These are phyloP conservation scores for Wickerhamiella siamensis DNA, from an alignment of 805 yeast species.

Conservation along the genomic window DNA sequence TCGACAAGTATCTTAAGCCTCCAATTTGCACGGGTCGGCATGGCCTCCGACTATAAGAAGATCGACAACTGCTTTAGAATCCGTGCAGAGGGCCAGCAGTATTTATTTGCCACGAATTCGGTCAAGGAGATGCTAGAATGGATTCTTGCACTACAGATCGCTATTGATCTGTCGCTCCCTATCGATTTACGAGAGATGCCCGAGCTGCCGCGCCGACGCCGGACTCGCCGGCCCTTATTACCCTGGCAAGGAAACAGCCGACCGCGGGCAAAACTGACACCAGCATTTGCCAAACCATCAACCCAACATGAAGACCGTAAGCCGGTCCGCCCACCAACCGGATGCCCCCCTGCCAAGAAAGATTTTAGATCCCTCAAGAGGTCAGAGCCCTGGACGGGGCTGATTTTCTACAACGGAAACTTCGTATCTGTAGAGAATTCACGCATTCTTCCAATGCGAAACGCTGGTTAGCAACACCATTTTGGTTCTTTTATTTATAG, in stretches of 20 bases:
- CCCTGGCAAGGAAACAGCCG: too few relatives aligned
- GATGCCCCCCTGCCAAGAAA: neutral
- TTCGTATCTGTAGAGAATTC: neutral
- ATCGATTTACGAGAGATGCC: conserved; percentile 59
- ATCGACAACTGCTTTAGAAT: conserved; percentile 36
- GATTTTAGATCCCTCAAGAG: neutral
- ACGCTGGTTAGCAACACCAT: neutral
- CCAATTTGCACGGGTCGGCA: conserved; percentile 72
- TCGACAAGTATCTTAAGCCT: conserved; percentile 38
- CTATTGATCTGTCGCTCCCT: conserved; percentile 69
- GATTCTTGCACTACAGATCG: conserved; percentile 59
- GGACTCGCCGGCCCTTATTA: too few relatives aligned
- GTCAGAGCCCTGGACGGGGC: conserved; percentile 1
- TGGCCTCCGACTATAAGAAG: conserved; percentile 74
- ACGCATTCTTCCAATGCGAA: neutral
- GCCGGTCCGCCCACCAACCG: too few relatives aligned
- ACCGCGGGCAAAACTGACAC: too few relatives aligned
- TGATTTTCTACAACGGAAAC: neutral
- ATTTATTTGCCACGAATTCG: conserved; percentile 47
- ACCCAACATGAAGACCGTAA: too few relatives aligned
- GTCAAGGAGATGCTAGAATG: conserved; percentile 62
- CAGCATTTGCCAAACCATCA: too few relatives aligned
- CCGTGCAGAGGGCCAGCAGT: conserved; percentile 73
- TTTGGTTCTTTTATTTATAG: neutral
- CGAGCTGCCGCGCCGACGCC: conserved; percentile 26